Percentiles rank a stretch among this genome's conserved stretches.
phyloP scores from a whole-genome alignment of 1,139 yeast species.

The Candida anutae region DNA sequence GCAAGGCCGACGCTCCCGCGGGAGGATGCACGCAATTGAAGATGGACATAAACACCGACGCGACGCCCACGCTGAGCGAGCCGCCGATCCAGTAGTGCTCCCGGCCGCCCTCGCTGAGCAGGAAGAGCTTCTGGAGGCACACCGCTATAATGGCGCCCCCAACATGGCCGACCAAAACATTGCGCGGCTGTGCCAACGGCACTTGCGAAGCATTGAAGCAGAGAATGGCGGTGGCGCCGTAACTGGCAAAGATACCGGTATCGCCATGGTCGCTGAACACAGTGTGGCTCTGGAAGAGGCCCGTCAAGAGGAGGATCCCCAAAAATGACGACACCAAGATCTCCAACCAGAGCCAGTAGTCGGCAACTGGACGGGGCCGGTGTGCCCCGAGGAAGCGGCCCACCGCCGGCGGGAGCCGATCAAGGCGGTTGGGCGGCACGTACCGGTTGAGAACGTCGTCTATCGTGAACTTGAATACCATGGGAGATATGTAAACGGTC shows the following conservation, averaged over 20 bases:
- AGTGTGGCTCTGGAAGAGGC: conserved; percentile 39
- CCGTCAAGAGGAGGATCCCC: conserved; percentile 46
- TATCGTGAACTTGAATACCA: conserved; percentile 37
- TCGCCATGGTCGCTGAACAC: conserved; percentile 38
- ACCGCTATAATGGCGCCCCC: conserved; percentile 48
- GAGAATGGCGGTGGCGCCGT: conserved; percentile 61
- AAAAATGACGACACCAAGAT: conserved; percentile 40
- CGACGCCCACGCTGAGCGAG: conserved; percentile 49
- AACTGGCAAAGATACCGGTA: conserved; percentile 53
- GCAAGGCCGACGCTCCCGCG: conserved; percentile 63
- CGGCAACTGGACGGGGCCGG: conserved; percentile 22
- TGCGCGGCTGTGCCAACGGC: conserved; percentile 65
- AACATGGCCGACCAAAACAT: conserved; percentile 51
- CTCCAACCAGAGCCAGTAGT: conserved; percentile 42
- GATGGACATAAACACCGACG: conserved; percentile 52
- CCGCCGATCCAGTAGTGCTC: conserved; percentile 54
- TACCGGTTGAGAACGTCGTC: conserved; percentile 23
- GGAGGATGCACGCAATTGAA: conserved; percentile 65
- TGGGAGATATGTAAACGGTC: conserved; percentile 4
- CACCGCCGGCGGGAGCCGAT: conserved; percentile 20
- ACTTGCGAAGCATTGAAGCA: conserved; percentile 49
- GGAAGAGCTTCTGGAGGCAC: conserved; percentile 48
- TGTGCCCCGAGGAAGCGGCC: conserved; percentile 28
- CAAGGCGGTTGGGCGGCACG: conserved; percentile 22
- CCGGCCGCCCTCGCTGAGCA: conserved; percentile 27